These are phyloP conservation scores for Rhynchospora pubera DNA, from an alignment of 176 grass and related monocot genomes.

Conservation along the genomic window DNA sequence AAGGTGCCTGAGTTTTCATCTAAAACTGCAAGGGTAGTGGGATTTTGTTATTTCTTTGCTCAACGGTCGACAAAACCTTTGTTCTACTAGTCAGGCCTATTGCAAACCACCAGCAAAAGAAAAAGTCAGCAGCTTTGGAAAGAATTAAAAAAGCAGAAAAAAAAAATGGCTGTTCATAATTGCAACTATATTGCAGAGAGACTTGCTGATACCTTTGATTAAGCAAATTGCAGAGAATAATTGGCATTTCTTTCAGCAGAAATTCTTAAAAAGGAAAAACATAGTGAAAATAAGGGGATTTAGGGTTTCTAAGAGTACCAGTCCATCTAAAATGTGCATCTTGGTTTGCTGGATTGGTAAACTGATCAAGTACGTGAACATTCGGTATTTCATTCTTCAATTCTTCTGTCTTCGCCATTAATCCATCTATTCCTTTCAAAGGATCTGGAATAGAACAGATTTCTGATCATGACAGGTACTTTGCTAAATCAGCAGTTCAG, in stretches of 20 bases:
- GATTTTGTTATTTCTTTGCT: background rate
- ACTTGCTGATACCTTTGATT: background rate
- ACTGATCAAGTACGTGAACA: constrained; percentile 54
- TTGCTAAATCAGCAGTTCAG: background rate
- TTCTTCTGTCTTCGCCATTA: constrained; percentile 38
- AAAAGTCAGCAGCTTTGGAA: background rate
- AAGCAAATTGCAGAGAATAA: background rate
- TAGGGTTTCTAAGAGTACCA: constrained; percentile 30
- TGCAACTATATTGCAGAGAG: constrained; percentile 5
- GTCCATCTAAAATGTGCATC: constrained; percentile 69
- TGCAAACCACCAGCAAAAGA: background rate
- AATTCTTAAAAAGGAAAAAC: background rate
- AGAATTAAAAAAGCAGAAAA: background rate
- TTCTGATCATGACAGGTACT: background rate
- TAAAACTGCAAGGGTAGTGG: background rate
- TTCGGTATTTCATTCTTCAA: constrained; percentile 53
- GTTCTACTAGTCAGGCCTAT: background rate
- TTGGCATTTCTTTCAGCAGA: background rate
- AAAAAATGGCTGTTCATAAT: background rate
- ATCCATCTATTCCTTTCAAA: constrained; percentile 40
- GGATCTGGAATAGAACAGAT: constrained; percentile 49
- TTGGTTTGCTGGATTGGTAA: constrained; percentile 48
- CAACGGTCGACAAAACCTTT: background rate
- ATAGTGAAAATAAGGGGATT: background rate
- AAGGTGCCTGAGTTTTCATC: background rate